Evolutionary conservation across 129 eudicot species (phyloP), one percentile per base, ranked within the genome.

Genomic region (Solidago caesia): DNA sequence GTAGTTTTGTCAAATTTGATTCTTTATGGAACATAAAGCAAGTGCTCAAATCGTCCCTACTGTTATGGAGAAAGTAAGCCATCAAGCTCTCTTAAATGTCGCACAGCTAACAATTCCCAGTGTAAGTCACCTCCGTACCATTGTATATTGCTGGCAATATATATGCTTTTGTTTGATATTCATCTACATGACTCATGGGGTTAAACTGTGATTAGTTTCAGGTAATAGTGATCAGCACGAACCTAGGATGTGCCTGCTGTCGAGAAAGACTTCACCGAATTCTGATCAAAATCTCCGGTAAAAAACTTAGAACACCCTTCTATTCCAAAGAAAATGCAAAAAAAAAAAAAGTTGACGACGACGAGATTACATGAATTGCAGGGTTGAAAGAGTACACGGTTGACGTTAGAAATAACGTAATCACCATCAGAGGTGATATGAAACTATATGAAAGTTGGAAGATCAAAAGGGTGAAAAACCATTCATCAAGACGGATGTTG

Each of bases 61-160:
- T 5, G 27, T 4, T 61, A 83, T 83, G 88, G 82, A 60, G 33
- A 70, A 60, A 57, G 64, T 59, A 52, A 63, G 83, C 70, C 67
- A 75, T 26, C 75, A 64, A 44, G 77, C 86, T 65, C 88, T 85
- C 65, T 12, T 81, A 25, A 39, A 66, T 15, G 85, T 76, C 47
- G 91, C 87, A n/a, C 78, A 64, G 66, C 80, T 86, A 4, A 48
- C 91, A 7, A 44, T 83, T 75, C 90, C 87, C 5, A 70, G 77
- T 12, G 88, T 83, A 58, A 49, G 72, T 73, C 43, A 6, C 33
- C 64, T 0, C 39, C 0, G 3, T 33, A 33, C 39, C 39, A 33
- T 1, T 33, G 39, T 33, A 0, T 33, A 33, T 33, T 33, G 0
- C 39, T 33, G 39, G 39, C 39, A 33, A 33, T 33, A 33, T 33